Base-by-base conservation (phyloP, 129 eudicot species). In the Saussurea involucrata region DNA sequence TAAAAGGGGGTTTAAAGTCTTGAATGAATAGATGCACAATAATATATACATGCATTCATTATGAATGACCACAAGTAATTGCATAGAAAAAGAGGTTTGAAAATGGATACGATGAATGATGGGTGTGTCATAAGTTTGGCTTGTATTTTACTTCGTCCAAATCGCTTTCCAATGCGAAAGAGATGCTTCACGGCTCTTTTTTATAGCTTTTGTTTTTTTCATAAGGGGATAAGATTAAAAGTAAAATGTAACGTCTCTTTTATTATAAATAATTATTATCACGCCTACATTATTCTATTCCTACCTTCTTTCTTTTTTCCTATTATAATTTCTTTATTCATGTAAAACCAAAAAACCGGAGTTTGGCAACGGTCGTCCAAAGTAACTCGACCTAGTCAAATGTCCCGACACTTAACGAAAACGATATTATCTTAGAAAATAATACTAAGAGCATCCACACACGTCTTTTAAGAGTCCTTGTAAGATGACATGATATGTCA, bases 181-280 rank as follows among this genome's bases (percentile, higher is more conserved):
- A 80, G 84, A 80, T 80, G 84, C 84, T 80, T 80, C 84, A 80
- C 80, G 84, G 80, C 80, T 74, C 84, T 80, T 68, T 37, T 80
- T 32, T 74, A 67, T 68, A 68, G 53, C 69, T 67, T 53, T 67
- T 57, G 20, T 63, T 42, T 31, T 24, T 66, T 46, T 53, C 9
- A 32, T 33, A 68, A n/a, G 21, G 29, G 29, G 29, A 68, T 68
- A 68, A 64, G 21, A 40, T 24, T 57, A 63, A 79, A 79, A 9
- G 61, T 53, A 36, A 71, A 79, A 72, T 80, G 32, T 68, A 66
- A 72, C 29, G 18, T 20, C 46, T 32, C 49, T 64, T 63, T 63
- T 24, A 27, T 31, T 32, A 49, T 66, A 40, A 2, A 24, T 49
- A 32, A 63, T 24, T 36, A 57, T 21, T 28, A n/a, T 72, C 67